Evolutionary conservation across 164 flowering plant species (phyloP), one percentile per base, ranked within the genome.

Genomic region (Santalum album): DNA sequence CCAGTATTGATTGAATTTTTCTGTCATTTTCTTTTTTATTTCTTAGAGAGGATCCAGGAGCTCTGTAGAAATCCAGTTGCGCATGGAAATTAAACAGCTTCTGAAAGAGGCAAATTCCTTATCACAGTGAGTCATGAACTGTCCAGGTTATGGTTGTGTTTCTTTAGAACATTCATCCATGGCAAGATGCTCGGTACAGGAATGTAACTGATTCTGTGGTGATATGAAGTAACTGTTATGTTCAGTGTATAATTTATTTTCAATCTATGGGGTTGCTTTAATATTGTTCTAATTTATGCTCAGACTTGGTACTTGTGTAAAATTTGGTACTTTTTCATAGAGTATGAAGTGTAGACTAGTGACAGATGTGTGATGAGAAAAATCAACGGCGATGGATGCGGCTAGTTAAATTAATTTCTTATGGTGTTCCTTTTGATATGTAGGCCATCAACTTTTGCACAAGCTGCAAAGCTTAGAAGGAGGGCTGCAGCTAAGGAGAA

Each of bases 381-480:
- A n/a, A n/a, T n/a, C n/a, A n/a, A n/a, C n/a, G n/a, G n/a, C n/a
- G n/a, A n/a, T n/a, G n/a, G n/a, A n/a, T n/a, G n/a, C n/a, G n/a
- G n/a, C n/a, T n/a, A n/a, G n/a, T n/a, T n/a, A n/a, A n/a, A n/a
- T n/a, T n/a, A n/a, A n/a, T n/a, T n/a, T n/a, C n/a, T n/a, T n/a
- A n/a, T n/a, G n/a, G n/a, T n/a, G n/a, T 38, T 18, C 49, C 62
- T 52, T 19, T 52, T 72, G 63, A 36, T 63, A n/a, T 63, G 15
- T 71, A 92, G 98, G 70, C 99, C 99, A 36, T 76, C 99, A 25
- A 92, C 99, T 50, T 92, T 89, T 74, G 99, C 96, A 15, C 90
- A 85, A 75, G 91, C 99, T 59, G 89, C 99, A 51, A 87, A 85
- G 59, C 90, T 89, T 39, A 84, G 71, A 69, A 82, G 99, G 71